Percentiles rank a stretch among this genome's conserved stretches.
phyloP scores from a whole-genome alignment of 768 basidiomycete species.

The Boletus fagicola region DNA sequence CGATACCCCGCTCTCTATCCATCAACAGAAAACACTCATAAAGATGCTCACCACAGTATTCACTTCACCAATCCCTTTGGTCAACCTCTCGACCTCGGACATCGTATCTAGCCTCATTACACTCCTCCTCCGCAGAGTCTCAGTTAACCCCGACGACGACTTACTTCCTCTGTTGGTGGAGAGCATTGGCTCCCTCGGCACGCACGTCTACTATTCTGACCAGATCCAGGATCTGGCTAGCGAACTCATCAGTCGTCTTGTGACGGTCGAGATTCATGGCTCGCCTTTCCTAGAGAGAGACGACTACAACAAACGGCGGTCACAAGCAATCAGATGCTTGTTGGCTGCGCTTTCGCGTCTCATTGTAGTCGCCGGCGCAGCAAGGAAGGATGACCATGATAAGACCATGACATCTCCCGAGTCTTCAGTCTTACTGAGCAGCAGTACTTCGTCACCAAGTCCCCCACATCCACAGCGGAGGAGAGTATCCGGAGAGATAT shows the following conservation, averaged over 20 bases:
- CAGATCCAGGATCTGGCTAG: conserved; percentile 91
- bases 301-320: conserved; percentile 44
- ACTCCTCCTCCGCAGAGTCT: conserved; percentile 67
- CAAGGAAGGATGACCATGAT: conserved; percentile 25
- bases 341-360: conserved; percentile 70
- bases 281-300: conserved; percentile 41
- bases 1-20: conserved; percentile 46
- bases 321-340: conserved; percentile 68
- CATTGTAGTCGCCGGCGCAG: conserved; percentile 56
- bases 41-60: conserved; percentile 84
- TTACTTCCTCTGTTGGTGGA: conserved; percentile 68
- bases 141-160: conserved; percentile 58
- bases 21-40: conserved; percentile 60
- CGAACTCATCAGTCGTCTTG: conserved; percentile 75
- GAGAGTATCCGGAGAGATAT: conserved; percentile 74
- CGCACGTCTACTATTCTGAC: conserved; percentile 93
- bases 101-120: conserved; percentile 76
- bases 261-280: conserved; percentile 67
- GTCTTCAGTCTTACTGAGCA: conserved; percentile 29
- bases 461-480: conserved; percentile 54
- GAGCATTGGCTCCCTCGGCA: conserved; percentile 80
- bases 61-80: conserved; percentile 74
- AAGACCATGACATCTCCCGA: conserved; percentile 19
- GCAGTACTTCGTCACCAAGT: conserved; percentile 25
- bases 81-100: conserved; percentile 90